phyloP scores from a whole-genome alignment of 176 grass and related monocot genomes.

The Lolium rigidum region DNA sequence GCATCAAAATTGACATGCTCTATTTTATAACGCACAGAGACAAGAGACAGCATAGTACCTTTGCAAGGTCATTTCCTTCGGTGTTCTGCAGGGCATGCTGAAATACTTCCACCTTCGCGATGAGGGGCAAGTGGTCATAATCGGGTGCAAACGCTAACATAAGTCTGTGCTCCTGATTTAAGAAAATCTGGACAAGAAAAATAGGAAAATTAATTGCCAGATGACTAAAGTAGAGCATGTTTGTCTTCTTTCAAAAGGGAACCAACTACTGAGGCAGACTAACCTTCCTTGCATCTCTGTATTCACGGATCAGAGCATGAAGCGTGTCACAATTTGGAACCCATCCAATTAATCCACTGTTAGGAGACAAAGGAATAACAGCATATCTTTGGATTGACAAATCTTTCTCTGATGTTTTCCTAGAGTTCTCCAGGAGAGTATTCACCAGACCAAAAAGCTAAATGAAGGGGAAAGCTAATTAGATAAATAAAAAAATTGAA shows the following conservation, averaged over 20 bases:
- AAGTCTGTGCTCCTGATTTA: conserved; percentile 96
- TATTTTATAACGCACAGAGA: background rate
- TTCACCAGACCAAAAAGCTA: conserved; percentile 98
- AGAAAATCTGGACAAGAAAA: conserved; percentile 72
- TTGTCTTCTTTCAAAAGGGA: conserved; percentile 26
- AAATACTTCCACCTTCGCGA: conserved; percentile 99
- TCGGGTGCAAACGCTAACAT: conserved; percentile 97
- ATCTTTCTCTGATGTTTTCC: conserved; percentile 94
- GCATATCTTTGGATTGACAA: conserved; percentile 96
- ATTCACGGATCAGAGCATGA: conserved; percentile 93
- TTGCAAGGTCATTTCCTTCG: conserved; percentile 93
- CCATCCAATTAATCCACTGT: conserved; percentile 99
- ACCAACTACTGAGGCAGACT: conserved; percentile 43
- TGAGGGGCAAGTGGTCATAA: conserved; percentile 93
- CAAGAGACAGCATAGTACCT: conserved; percentile 57
- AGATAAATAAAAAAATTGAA: conserved; percentile 21
- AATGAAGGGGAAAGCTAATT: conserved; percentile 38
- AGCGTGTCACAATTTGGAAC: conserved; percentile 95
- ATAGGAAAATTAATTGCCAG: conserved; percentile 33
- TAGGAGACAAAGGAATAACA: conserved; percentile 94
- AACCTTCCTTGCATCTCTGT: conserved; percentile 98
- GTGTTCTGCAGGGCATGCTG: conserved; percentile 90
- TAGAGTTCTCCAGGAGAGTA: conserved; percentile 91
- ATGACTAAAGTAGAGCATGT: conserved; percentile 14
- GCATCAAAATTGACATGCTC: conserved; percentile 18